Percentiles rank a stretch among this genome's conserved stretches.
Evolutionary conservation across 805 yeast genomes (phyloP).

Genomic region (Hemisphaericaspora nanyangensis): DNA sequence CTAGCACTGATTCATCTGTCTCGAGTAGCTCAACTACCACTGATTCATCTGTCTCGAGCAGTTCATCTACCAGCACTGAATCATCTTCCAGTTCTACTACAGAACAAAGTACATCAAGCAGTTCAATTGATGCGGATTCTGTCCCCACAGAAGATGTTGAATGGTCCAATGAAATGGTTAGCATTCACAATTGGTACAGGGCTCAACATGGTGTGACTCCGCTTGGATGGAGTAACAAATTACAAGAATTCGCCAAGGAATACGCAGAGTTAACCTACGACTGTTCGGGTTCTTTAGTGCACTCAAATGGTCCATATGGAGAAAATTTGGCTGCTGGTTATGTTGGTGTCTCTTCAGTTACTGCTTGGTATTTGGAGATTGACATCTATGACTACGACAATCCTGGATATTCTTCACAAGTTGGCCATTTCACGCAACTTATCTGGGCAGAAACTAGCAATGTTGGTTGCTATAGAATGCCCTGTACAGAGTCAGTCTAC

Average conservation of each 20-base stretch:
- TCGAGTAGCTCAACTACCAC: constrained; percentile 4
- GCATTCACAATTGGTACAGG: constrained; percentile 35
- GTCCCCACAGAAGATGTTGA: constrained; percentile 9
- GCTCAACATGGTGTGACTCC: constrained; percentile 30
- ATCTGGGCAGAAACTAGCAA: constrained; percentile 61
- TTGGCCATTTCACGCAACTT: constrained; percentile 79
- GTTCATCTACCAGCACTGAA: constrained; percentile 6
- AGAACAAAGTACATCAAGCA: constrained; percentile 4
- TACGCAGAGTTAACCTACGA: constrained; percentile 51
- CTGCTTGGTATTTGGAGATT: constrained; percentile 75
- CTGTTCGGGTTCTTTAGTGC: constrained; percentile 60
- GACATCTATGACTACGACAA: constrained; percentile 47
- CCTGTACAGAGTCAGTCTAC: constrained; percentile 46
- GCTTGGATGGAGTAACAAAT: constrained; percentile 29
- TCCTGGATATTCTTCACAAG: constrained; percentile 48
- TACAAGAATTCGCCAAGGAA: constrained; percentile 32
- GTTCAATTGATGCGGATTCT: constrained; percentile 7
- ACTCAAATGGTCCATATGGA: constrained; percentile 67
- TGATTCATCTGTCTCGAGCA: constrained; percentile 7
- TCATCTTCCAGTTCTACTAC: constrained; percentile 9
- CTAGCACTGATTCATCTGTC: too few species aligned
- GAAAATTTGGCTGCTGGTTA: constrained; percentile 75
- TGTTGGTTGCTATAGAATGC: constrained; percentile 63
- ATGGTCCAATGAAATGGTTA: constrained; percentile 28
- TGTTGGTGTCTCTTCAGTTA: constrained; percentile 56